phyloP scores from a whole-genome alignment of 2,329 filamentous ascomycete genomes.

The Pyricularia grisea region DNA sequence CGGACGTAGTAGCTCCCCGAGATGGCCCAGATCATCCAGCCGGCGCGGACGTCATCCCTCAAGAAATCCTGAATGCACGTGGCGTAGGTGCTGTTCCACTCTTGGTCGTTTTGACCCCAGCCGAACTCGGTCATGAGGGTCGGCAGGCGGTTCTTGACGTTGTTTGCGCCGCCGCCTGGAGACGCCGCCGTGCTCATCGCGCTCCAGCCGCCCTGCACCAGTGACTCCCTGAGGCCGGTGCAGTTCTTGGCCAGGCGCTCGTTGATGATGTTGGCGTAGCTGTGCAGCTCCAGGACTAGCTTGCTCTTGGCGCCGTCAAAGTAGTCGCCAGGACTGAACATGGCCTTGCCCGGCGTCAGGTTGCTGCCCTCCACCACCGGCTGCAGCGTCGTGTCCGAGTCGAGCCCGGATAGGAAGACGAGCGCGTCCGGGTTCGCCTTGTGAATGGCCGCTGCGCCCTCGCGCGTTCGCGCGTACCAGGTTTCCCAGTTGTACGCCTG shows the following conservation, averaged over 20 bases:
- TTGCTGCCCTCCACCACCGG: slow-evolving; percentile 31
- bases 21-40: slow-evolving; percentile 7
- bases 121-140: slow-evolving; percentile 20
- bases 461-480: slow-evolving; percentile 34
- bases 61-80: slow-evolving; percentile 33
- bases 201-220: slow-evolving; percentile 34
- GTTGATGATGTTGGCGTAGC: slow-evolving; percentile 29
- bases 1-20: slow-evolving; percentile 8
- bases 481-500: slow-evolving; percentile 33
- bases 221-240: slow-evolving; percentile 25
- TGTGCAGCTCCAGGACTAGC: slow-evolving; percentile 39
- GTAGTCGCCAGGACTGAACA: slow-evolving; percentile 28
- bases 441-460: slow-evolving; percentile 32
- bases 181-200: slow-evolving; percentile 20
- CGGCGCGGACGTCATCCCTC: slow-evolving; percentile 19
- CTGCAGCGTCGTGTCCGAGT: slow-evolving; percentile 35
- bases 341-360: slow-evolving; percentile 27
- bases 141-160: slow-evolving; percentile 1
- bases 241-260: slow-evolving; percentile 18
- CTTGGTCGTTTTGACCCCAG: slow-evolving; percentile 21
- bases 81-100: slow-evolving; percentile 23
- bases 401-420: slow-evolving; percentile 39
- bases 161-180: not conserved
- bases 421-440: slow-evolving; percentile 32
- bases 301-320: slow-evolving; percentile 29